Evolutionary conservation across 2,329 filamentous ascomycete genomes (phyloP).

Genomic region (Ophiocordyceps camponoti-rufipedis): DNA sequence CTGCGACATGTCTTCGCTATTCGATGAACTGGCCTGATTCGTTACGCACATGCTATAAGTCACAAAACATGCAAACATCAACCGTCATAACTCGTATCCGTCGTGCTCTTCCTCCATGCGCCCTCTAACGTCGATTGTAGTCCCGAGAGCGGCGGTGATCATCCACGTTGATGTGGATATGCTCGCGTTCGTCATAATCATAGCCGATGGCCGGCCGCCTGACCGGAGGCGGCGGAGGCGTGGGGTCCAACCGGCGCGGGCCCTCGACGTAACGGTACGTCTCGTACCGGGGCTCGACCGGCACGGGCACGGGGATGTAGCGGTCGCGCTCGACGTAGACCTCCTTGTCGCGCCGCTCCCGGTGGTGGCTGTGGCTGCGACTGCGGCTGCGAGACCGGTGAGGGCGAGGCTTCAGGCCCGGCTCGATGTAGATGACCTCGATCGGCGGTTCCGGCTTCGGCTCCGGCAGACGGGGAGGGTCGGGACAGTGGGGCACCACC

Average conservation of each 20-base stretch:
- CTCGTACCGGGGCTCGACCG: slow-evolving; percentile 21
- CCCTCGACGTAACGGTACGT: slow-evolving; percentile 35
- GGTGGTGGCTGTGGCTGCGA: slow-evolving; percentile 12
- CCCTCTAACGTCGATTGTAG: slow-evolving; percentile 10
- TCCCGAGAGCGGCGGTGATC: slow-evolving; percentile 14
- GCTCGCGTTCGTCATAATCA: slow-evolving; percentile 7
- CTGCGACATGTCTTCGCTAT: background rate
- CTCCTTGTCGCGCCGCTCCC: slow-evolving; percentile 20
- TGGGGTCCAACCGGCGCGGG: slow-evolving; percentile 16
- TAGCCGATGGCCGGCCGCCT: slow-evolving; percentile 12
- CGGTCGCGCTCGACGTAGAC: slow-evolving; percentile 34
- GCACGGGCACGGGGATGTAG: slow-evolving; percentile 23
- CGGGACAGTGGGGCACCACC: slow-evolving; percentile 1
- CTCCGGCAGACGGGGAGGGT: slow-evolving; percentile 5
- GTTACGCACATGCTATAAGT: background rate
- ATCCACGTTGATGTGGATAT: slow-evolving; percentile 12
- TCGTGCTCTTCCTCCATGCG: background rate
- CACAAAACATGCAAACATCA: background rate
- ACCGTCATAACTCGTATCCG: background rate
- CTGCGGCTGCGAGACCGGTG: slow-evolving; percentile 10
- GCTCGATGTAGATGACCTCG: slow-evolving; percentile 20
- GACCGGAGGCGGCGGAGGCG: slow-evolving; percentile 6
- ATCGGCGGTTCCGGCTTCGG: slow-evolving; percentile 13
- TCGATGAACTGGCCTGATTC: background rate
- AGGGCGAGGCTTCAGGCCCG: slow-evolving; percentile 7